Evolutionary conservation across 1,284 basidiomycete genomes (phyloP), one percentile per base, ranked within the genome.

Genomic region (Afroboletus lepidellus): DNA sequence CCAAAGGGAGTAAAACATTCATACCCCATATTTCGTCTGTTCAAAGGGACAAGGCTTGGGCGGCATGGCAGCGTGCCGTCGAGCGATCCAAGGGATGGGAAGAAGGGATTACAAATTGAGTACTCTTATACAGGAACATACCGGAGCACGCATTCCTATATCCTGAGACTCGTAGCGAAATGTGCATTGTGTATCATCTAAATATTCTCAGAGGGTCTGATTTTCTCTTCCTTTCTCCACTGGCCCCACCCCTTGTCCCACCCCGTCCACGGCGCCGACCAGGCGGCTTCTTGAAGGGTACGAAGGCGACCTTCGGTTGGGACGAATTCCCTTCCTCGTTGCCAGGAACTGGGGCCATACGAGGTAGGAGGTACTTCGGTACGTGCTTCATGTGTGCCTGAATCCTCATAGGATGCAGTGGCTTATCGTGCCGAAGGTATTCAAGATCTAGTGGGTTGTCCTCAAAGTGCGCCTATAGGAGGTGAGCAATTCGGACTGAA

Each of bases 361-460:
- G 85, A 1, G 96, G 96, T 62, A 98, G 79, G 23, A 99, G 78
- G 69, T 99, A 99, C 50, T 86, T 87, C 0, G 97, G 97, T 4
- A 99, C 85, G 69, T 98, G 92, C 70, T 97, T 98, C 82, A 99
- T 89, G 66, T 99, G 96, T 2, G 90, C 74, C 65, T 95, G 93
- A 11, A 95, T 78, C 36, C 94, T 79, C 20, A 88, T 87, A 0
- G 93, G 91, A 64, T 96, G 92, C 12, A 98, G 74, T 2, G 94
- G 89, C 60, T 94, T 94, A 71, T 99, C 97, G 71, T 99, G 97
- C 7, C 93, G 84, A 29, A 99, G 76, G 67, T 88, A 98, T 48
- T 94, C 93, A 18, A 98, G 77, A 66, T 98, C 96, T 8, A 92
- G 77, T 0, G 97, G 97, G 66, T 99, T 96, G 63, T 98, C 95